Percentiles rank a stretch among this genome's conserved stretches.
phyloP scores from a whole-genome alignment of 805 yeast species.

The Saccharomycopsis amapae region DNA sequence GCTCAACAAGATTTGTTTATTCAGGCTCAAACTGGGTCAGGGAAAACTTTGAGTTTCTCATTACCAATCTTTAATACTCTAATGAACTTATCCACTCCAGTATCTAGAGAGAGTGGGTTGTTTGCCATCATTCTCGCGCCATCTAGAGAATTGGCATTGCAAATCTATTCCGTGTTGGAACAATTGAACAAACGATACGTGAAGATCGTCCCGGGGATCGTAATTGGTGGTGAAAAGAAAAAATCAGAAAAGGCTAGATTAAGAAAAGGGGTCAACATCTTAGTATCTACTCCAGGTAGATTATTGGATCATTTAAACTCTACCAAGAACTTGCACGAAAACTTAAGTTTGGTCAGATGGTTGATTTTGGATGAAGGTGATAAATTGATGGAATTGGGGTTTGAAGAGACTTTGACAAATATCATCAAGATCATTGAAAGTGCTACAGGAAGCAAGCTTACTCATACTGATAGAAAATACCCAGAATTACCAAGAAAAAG shows the following conservation, averaged over 20 bases:
- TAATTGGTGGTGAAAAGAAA: conserved; percentile 97
- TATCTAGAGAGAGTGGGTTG: conserved; percentile 65
- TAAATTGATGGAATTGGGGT: conserved; percentile 89
- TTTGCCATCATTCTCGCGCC: conserved; percentile 89
- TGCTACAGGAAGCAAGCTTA: conserved; percentile 19
- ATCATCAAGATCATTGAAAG: conserved; percentile 21
- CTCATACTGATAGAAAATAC: conserved; percentile 29
- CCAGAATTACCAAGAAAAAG: conserved; percentile 61
- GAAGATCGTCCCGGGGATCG: conserved; percentile 88
- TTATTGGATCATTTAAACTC: conserved; percentile 90
- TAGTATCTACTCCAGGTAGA: conserved; percentile 98
- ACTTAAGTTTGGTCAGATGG: conserved; percentile 66
- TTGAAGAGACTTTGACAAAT: conserved; percentile 71
- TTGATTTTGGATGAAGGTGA: conserved; percentile 97
- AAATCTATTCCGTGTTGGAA: conserved; percentile 77
- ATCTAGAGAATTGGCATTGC: conserved; percentile 90
- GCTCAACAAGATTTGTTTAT: conserved; percentile 64
- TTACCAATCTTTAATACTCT: conserved; percentile 76
- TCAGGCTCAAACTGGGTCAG: conserved; percentile 98
- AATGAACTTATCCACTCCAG: conserved; percentile 43
- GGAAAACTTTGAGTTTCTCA: conserved; percentile 85
- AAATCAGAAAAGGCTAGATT: conserved; percentile 93
- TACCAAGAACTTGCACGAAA: conserved; percentile 62
- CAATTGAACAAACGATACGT: conserved; percentile 69
- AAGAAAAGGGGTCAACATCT: conserved; percentile 89